Evolutionary conservation across 345 rosid species (phyloP), one percentile per base, ranked within the genome.

Genomic region (Reutealis trisperma): DNA sequence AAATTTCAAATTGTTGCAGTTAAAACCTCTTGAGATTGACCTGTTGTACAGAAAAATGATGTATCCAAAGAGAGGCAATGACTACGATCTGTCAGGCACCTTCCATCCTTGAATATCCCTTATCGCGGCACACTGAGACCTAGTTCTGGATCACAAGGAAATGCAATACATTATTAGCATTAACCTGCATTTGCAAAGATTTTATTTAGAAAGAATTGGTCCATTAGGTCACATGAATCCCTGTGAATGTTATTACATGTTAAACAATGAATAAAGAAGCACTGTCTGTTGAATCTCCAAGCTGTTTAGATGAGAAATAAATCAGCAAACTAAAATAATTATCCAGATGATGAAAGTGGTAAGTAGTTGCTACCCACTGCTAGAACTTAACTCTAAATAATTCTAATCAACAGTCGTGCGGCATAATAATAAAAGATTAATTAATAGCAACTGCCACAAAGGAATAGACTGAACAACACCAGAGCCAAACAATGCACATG

Each of bases 91-190:
- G 34, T 74, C 73, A 51, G 76, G 72, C 71, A 57, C 68, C 80
- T 55, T 74, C 81, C 67, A 60, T 70, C 72, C 54, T 37, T 63
- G 61, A 44, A 22, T 37, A 37, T 66, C 83, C 74, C 63, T 86
- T 83, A 88, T 93, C 97, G 94, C 75, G 94, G 97, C 78, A 86
- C 94, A n/a, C 95, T 81, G 79, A 89, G 87, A 75, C 97, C 95
- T 54, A 92, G 84, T 84, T 86, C 95, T 94, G 94, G 74, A 82
- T 67, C 73, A 68, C 66, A 78, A 58, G 30, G 63, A 52, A 85
- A 64, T 71, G 32, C 72, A 47, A 22, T 6, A 6, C 10, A 63
- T 13, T 25, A 70, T 75, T 68, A 79, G 75, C 71, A 49, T 60
- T 66, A 34, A 77, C 44, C 63, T 62, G 24, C 15, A 41, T 63